Conservation (phyloP, 2,329 filamentous ascomycete genomes). For the Xylariaceae sp. region DNA sequence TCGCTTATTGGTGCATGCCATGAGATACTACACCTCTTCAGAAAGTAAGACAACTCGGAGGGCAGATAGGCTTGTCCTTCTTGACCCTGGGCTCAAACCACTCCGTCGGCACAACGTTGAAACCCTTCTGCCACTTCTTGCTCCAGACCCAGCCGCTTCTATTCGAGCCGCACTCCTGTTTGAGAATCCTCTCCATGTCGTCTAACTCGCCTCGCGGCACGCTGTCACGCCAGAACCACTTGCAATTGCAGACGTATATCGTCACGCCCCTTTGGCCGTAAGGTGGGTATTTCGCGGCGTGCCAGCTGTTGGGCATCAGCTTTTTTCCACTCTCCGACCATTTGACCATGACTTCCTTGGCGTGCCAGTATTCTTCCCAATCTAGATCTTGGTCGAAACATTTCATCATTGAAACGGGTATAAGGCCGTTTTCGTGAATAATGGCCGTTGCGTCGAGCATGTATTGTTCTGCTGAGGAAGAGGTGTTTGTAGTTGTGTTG, state of each 20-base stretch:
- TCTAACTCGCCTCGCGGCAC: conserved; percentile 1
- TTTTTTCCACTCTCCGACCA: not conserved
- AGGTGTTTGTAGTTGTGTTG: too few species aligned
- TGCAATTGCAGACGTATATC: conserved; percentile 13
- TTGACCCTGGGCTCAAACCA: conserved; percentile 8
- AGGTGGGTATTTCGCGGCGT: not conserved
- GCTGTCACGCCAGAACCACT: not conserved
- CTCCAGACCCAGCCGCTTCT: conserved; percentile 13
- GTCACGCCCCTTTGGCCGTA: not conserved
- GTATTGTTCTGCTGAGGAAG: too few species aligned
- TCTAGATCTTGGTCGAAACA: not conserved
- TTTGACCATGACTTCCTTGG: not conserved
- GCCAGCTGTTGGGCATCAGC: not conserved
- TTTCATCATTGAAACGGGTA: not conserved
- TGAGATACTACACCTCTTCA: too few species aligned
- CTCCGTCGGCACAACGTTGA: not conserved
- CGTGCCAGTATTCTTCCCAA: not conserved
- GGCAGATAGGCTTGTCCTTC: too few species aligned
- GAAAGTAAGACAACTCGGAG: too few species aligned
- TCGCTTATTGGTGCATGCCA: too few species aligned
- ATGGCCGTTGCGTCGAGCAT: too few species aligned
- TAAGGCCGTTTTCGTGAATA: not conserved
- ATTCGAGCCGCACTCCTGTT: not conserved
- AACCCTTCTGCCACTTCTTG: conserved; percentile 15
- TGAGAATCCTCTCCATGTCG: not conserved